These are phyloP conservation scores for Podospora didyma DNA, from an alignment of 495 filamentous ascomycete species.

Conservation along the genomic window DNA sequence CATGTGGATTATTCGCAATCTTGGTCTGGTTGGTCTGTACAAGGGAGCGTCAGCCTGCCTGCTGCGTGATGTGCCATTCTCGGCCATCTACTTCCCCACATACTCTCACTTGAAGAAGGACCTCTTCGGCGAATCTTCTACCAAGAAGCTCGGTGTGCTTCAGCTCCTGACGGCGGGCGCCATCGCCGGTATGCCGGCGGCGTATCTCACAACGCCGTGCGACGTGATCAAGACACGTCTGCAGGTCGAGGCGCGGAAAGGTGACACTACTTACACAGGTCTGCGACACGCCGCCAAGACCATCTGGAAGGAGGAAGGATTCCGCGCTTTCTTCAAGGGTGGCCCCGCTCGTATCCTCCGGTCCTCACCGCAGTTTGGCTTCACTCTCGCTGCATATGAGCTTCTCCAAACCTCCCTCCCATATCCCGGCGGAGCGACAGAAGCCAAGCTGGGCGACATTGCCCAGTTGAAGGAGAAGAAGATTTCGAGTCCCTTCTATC, in stretches of 20 bases:
- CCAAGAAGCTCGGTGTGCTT: conserved; percentile 84
- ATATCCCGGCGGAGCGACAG: conserved; percentile 59
- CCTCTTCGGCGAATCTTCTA: conserved; percentile 84
- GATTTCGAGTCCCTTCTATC: conserved; percentile 68
- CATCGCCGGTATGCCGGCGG: conserved; percentile 97
- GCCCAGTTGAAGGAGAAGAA: conserved; percentile 46
- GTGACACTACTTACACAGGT: conserved; percentile 78
- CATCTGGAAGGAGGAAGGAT: conserved; percentile 85
- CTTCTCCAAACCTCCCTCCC: conserved; percentile 80
- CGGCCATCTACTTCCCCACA: conserved; percentile 96
- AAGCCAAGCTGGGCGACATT: conserved; percentile 35
- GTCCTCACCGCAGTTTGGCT: conserved; percentile 95
- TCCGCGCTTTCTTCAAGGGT: conserved; percentile 96
- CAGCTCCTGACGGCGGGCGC: conserved; percentile 94
- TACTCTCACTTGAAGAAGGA: conserved; percentile 93
- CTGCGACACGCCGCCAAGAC: conserved; percentile 83
- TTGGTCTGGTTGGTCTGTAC: conserved; percentile 93
- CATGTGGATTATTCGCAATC: conserved; percentile 94
- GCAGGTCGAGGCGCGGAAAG: conserved; percentile 95
- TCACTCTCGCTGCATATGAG: conserved; percentile 93
- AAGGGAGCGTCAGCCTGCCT: conserved; percentile 96
- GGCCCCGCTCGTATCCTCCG: conserved; percentile 91
- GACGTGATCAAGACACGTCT: conserved; percentile 99
- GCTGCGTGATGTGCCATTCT: conserved; percentile 94
- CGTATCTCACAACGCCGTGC: conserved; percentile 94